Evolutionary conservation across 2,329 filamentous ascomycete species (phyloP), one percentile per base, ranked within the genome.

Genomic region (Paecilomyces formosus): DNA sequence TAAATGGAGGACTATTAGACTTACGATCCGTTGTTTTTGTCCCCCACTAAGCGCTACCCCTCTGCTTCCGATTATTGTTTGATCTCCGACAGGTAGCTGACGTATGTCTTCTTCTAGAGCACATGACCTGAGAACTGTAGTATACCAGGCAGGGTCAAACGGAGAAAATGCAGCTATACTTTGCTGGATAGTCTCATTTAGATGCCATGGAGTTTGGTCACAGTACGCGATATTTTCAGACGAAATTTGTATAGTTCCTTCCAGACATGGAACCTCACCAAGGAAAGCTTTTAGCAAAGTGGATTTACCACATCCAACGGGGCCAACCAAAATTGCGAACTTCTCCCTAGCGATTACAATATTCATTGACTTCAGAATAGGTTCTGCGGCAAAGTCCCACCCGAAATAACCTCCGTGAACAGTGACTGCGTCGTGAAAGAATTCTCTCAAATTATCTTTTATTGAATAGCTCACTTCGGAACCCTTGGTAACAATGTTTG

Each of bases 271-370:
- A 0, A 76, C 69, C 59, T 81, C 78, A 24, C 78, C 76, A 0
- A 80, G 71, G 15, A 81, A 64, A 18, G 72, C 70, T 58, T 78
- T 77, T 4, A 79, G 70, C 3, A 83, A 64, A 3, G 79, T 81
- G 21, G 80, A 81, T 60, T 83, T 83, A 3, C 81, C 81, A 59
- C 77, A 81, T 4, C 79, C 81, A 24, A 81, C 78, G 15, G 80
- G 79, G 15, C 80, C 80, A 57, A 81, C 71, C 9, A 82, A 64
- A 66, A 81, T 77, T 26, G 76, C 79, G 54, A 81, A 72, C 58
- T 75, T 77, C 35, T 73, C 72, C 21, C 72, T 72, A 24, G 75
- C 70, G 31, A 81, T 68, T 7, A 63, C 67, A 33, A 80, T 62
- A 7, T 70, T 74, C 57, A 81, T 74, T 15, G 70, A 67, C 35